Base-by-base conservation (phyloP, 2,329 filamentous ascomycete genomes). In the Colletotrichum liaoningense region DNA sequence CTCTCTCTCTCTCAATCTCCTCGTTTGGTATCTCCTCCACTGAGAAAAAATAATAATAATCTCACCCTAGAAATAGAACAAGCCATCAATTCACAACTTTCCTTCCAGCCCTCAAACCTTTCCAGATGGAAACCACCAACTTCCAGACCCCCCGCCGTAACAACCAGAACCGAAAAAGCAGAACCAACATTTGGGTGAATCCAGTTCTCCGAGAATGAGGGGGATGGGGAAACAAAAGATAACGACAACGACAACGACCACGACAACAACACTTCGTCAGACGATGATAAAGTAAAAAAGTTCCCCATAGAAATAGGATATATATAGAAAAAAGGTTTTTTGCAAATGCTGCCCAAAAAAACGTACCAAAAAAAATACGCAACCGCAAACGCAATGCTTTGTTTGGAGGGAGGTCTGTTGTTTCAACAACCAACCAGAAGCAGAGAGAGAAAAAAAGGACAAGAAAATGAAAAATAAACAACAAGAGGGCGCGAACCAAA, bases 1-100 rank as follows among this genome's bases (percentile, higher is more conserved):
- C 24, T 26, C 26, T 38, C 12, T 38, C 38, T 19, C 38, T 42
- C 42, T 49, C 33, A 35, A 35, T 12, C 42, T 49, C 19, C 42
- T n/a, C 42, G 19, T n/a, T 33, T 74, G 72, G 72, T 74, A 72
- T 74, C 64, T 74, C 72, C 72, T 72, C 72, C 72, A 22, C 69
- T 54, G 30, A 33, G 30, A 33, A 30, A 8, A 33, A 33, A 33
- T 33, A 1, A 33, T 3, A 11, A 11, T 11, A 33, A 49, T 49
- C 42, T n/a, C 8, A 19, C 42, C 42, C 42, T 49, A 5, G 42
- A 49, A 4, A 30, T 19, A 22, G 42, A 71, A 28, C 22, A 30
- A 52, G 2, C 22, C 22, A 4, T 22, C 57, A 42, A 42, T n/a
- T 49, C 7, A 19, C 0, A 49, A 11, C 7, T 19, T 4, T 19